A percentile compares a stretch with the other conserved stretches of the same genome.
phyloP scores from a whole-genome alignment of 2,329 filamentous ascomycete genomes.

The Fusarium mundagurra region DNA sequence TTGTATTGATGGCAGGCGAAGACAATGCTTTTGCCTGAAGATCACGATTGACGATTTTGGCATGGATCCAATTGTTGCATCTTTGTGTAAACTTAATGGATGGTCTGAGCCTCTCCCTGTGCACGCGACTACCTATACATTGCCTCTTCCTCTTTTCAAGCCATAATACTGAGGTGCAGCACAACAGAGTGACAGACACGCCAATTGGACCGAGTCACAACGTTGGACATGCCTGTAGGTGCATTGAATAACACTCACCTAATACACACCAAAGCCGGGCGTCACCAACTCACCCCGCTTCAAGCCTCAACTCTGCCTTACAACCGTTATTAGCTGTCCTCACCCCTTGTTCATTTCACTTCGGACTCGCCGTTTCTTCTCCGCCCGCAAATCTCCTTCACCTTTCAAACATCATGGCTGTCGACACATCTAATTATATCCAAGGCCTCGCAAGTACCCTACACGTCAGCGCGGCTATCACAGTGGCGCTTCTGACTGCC shows the following conservation, averaged over 20 bases:
- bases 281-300: neutral
- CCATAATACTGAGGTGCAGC: neutral
- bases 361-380: neutral
- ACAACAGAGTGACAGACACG: neutral
- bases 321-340: neutral
- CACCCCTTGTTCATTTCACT: neutral
- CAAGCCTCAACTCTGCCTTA: neutral
- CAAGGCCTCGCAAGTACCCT: neutral
- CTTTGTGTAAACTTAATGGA: neutral
- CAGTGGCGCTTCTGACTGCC: neutral
- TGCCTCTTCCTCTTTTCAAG: neutral
- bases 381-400: neutral
- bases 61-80: neutral
- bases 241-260: neutral
- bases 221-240: neutral
- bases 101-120: neutral
- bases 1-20: neutral
- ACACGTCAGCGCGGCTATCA: neutral
- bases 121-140: neutral
- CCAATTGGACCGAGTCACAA: neutral
- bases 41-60: neutral
- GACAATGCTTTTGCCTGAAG: neutral
- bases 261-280: neutral
- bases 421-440: neutral
- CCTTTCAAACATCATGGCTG: neutral